Percentiles rank a stretch among this genome's conserved stretches.
Evolutionary conservation across 2,329 filamentous ascomycete species (phyloP).

Genomic region (Colletotrichum zoysiae): DNA sequence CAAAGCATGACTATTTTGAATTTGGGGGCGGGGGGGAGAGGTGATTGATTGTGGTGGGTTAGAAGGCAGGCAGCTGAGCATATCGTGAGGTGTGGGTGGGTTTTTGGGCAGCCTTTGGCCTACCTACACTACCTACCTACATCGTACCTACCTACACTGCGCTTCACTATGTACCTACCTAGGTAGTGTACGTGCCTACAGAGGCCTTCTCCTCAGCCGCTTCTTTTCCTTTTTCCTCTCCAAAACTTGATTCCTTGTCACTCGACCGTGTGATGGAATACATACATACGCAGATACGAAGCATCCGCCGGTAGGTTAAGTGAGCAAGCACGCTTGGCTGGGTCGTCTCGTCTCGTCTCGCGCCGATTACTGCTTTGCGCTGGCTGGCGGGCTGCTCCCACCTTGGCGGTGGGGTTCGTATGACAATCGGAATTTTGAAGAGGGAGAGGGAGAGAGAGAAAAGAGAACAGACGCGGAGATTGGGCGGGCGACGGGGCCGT

Average conservation of each 20-base stretch:
- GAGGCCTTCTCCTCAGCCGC: constrained; percentile 10
- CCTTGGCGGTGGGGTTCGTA: constrained; percentile 33
- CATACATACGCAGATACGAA: no score
- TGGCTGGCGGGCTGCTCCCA: background rate
- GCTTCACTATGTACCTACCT: no score
- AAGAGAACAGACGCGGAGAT: constrained; percentile 37
- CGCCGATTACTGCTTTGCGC: constrained; percentile 18
- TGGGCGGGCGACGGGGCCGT: constrained; percentile 29
- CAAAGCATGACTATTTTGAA: constrained; percentile 6
- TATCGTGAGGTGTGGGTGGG: constrained; percentile 38
- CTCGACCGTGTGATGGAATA: background rate
- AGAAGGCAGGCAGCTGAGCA: background rate
- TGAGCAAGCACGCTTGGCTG: no score
- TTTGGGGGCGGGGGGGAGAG: background rate
- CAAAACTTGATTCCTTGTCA: constrained; percentile 12
- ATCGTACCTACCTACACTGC: no score
- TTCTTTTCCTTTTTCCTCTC: constrained; percentile 3
- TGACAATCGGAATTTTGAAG: constrained; percentile 38
- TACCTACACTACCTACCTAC: background rate
- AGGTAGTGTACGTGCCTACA: no score
- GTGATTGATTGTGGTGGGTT: background rate
- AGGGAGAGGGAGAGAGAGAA: constrained; percentile 39
- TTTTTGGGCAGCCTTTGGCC: background rate
- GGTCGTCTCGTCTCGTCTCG: constrained; percentile 1
- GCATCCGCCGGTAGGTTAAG: no score